Percentiles rank a stretch among this genome's conserved stretches.
Conservation (phyloP, 164 flowering plant species). For the Berberis vulgaris region DNA sequence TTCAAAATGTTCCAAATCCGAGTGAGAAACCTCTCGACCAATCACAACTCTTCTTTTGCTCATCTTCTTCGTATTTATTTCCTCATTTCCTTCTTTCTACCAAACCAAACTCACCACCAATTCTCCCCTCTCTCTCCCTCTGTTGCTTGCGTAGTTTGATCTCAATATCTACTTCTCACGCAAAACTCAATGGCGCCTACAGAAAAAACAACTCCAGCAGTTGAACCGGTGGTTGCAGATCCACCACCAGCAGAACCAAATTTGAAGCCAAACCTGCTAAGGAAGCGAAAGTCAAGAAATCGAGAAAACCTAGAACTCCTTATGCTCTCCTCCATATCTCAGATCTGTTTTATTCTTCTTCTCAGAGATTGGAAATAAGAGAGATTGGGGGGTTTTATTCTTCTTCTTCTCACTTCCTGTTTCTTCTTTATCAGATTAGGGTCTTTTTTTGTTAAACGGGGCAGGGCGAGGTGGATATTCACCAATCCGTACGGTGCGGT, state of each 20-base stretch:
- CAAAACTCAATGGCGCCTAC: conserved; percentile 16
- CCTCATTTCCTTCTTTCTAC: neutral
- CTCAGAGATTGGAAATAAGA: no score
- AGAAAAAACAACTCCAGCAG: conserved; percentile 9
- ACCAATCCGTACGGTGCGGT: no score
- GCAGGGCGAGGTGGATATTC: no score
- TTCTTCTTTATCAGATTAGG: no score
- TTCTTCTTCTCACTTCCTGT: no score
- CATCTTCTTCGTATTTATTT: conserved; percentile 14
- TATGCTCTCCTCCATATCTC: conserved; percentile 37
- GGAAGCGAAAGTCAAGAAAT: conserved; percentile 20
- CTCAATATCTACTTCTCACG: neutral
- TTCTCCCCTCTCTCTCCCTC: conserved; percentile 3
- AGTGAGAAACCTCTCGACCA: conserved; percentile 19
- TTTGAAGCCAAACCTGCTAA: conserved; percentile 12
- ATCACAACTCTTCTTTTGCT: conserved; percentile 24
- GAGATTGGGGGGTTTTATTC: no score
- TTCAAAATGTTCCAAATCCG: conserved; percentile 16
- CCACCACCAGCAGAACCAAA: neutral
- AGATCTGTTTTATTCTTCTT: no score
- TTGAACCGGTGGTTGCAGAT: conserved; percentile 5
- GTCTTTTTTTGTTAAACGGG: no score
- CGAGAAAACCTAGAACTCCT: conserved; percentile 23
- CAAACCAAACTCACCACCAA: conserved; percentile 9
- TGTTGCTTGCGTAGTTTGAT: neutral